Percentiles rank a stretch among this genome's conserved stretches.
Conservation (phyloP, 2,329 filamentous ascomycete species). For the Fusarium tupiense region DNA sequence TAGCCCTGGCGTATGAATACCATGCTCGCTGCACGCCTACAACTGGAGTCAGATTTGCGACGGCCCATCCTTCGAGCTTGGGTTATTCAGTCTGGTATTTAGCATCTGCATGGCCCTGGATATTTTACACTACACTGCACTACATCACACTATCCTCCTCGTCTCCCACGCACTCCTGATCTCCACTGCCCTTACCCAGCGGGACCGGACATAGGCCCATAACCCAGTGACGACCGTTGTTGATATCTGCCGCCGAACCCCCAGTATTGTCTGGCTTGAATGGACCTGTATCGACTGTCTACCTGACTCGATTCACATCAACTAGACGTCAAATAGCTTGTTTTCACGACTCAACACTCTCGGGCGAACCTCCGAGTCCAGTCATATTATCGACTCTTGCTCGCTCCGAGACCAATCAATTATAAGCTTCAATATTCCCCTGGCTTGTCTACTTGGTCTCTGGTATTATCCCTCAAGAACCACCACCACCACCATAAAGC, state of each 20-base stretch:
- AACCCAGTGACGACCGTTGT: constrained; percentile 17
- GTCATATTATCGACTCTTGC: constrained; percentile 6
- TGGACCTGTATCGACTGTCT: constrained; percentile 9
- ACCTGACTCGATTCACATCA: constrained; percentile 31
- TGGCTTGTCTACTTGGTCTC: constrained; percentile 3
- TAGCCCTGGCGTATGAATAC: constrained; percentile 32
- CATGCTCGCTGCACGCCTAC: constrained; percentile 39
- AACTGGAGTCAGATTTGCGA: constrained; percentile 41
- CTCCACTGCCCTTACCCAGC: constrained; percentile 34
- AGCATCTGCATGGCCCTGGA: constrained; percentile 34
- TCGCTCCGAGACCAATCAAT: constrained; percentile 3
- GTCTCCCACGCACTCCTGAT: constrained; percentile 15
- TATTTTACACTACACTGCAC: constrained; percentile 13
- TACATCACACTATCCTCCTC: neutral
- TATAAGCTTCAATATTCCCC: constrained; percentile 7
- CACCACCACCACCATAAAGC: constrained; percentile 1
- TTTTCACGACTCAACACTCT: constrained; percentile 20
- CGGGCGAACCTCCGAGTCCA: neutral
- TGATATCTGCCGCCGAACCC: constrained; percentile 32
- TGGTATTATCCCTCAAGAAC: constrained; percentile 13
- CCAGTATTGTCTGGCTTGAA: constrained; percentile 14
- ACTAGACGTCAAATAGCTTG: constrained; percentile 17
- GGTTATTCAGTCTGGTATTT: constrained; percentile 26
- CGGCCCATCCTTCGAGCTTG: constrained; percentile 18
- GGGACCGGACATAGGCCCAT: constrained; percentile 19